Percentiles rank a stretch among this genome's conserved stretches.
These are phyloP conservation scores for Penicillium arizonense DNA, from an alignment of 495 filamentous ascomycete species.

Conservation along the genomic window DNA sequence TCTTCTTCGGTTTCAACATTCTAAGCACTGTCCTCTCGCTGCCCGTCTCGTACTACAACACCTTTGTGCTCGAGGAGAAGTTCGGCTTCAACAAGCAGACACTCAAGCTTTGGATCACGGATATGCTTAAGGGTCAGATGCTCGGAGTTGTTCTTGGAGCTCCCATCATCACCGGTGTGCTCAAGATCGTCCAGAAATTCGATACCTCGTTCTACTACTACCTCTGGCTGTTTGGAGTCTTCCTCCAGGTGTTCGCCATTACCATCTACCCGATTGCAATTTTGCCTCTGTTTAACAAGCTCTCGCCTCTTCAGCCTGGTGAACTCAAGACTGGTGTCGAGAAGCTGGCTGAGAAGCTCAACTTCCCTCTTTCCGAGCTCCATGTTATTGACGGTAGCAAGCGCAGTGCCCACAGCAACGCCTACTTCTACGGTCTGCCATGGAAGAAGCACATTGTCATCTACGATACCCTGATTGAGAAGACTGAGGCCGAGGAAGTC, in stretches of 20 bases:
- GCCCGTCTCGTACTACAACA: conserved; percentile 85
- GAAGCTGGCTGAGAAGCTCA: conserved; percentile 73
- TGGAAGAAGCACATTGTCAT: conserved; percentile 99
- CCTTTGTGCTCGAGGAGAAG: conserved; percentile 92
- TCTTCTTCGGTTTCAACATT: conserved; percentile 83
- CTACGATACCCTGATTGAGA: conserved; percentile 95
- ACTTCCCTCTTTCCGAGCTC: conserved; percentile 88
- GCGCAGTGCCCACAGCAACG: conserved; percentile 94
- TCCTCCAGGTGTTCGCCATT: conserved; percentile 87
- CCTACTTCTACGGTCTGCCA: conserved; percentile 95
- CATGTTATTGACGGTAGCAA: conserved; percentile 98
- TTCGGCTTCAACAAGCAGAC: conserved; percentile 99
- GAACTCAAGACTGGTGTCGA: conserved; percentile 86
- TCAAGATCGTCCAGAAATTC: conserved; percentile 88
- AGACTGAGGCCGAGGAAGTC: conserved; percentile 86
- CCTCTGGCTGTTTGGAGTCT: conserved; percentile 87
- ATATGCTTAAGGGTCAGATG: conserved; percentile 88
- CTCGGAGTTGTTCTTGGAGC: conserved; percentile 75
- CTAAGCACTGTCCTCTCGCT: conserved; percentile 74
- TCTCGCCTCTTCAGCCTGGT: conserved; percentile 87
- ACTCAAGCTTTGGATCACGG: conserved; percentile 79
- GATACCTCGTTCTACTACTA: conserved; percentile 96
- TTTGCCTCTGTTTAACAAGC: conserved; percentile 95
- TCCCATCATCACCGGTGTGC: conserved; percentile 85
- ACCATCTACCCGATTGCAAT: conserved; percentile 95